Evolutionary conservation across 2,329 filamentous ascomycete species (phyloP).

Genomic region (Graphiopsis chlorocephala): DNA sequence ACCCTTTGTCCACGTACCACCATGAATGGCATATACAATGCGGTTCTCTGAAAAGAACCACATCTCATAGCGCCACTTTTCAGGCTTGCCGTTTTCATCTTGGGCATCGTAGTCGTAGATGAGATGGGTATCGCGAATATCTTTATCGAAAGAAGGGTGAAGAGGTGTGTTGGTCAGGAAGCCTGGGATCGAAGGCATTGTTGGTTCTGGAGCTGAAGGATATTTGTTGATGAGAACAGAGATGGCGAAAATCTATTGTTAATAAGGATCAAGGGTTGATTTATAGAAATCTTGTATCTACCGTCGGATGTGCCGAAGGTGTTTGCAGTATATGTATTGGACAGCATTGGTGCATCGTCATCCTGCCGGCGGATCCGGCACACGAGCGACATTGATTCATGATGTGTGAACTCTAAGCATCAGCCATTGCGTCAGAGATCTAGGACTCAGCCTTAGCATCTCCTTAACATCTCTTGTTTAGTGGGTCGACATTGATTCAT

Average conservation of each 20-base stretch:
- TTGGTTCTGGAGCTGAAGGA: not conserved
- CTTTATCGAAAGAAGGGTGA: constrained; percentile 43
- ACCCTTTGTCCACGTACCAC: constrained; percentile 38
- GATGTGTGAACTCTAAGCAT: not conserved
- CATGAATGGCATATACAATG: constrained; percentile 59
- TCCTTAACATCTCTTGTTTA: not conserved
- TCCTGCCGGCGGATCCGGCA: not conserved
- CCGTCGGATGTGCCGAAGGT: not conserved
- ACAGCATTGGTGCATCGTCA: not conserved
- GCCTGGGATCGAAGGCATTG: constrained; percentile 28
- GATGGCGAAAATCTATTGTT: not conserved
- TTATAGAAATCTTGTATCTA: not conserved
- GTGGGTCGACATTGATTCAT: not conserved
- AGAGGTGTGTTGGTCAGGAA: constrained; percentile 22
- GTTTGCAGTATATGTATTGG: not conserved
- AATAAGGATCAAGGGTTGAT: not conserved
- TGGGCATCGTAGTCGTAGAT: constrained; percentile 57
- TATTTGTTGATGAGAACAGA: not conserved
- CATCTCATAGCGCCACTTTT: constrained; percentile 62
- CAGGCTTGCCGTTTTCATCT: constrained; percentile 47
- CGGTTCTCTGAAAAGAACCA: constrained; percentile 53
- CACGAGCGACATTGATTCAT: not conserved
- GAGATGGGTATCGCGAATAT: constrained; percentile 54
- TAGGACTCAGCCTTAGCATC: not conserved
- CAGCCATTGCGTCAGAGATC: not conserved